Conservation (phyloP, 2,329 filamentous ascomycete genomes). For the Pestalotiopsis fici region DNA sequence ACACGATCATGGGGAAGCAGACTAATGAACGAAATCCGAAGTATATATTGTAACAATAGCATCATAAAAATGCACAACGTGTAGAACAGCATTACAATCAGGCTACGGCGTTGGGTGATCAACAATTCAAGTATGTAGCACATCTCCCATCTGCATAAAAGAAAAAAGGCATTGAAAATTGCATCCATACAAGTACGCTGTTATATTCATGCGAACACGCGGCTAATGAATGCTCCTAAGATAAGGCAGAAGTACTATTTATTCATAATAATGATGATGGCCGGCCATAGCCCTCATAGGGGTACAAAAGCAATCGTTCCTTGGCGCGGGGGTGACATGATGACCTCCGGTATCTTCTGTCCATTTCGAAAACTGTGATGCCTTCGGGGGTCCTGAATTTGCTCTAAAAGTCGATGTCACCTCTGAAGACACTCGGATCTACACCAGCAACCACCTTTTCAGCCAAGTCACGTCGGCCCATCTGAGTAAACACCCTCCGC, state of each 20-base stretch:
- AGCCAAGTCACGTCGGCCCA: constrained; percentile 85
- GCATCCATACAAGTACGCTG: not conserved
- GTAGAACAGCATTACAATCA: not conserved
- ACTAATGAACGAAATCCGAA: not conserved
- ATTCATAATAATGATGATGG: no score
- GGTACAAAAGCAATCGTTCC: no score
- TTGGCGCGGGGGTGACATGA: no score
- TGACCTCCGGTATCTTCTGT: no score
- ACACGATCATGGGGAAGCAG: not conserved
- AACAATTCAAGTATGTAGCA: not conserved
- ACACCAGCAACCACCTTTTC: constrained; percentile 88
- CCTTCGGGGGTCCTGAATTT: not conserved
- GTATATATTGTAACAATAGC: not conserved
- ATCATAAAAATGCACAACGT: not conserved
- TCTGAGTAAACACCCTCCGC: constrained; percentile 91
- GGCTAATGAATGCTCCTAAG: no score
- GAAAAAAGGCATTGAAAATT: not conserved
- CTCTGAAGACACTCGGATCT: constrained; percentile 85
- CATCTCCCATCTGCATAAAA: not conserved
- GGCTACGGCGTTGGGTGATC: not conserved
- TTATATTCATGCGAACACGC: no score
- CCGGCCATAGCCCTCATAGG: no score
- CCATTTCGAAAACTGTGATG: not conserved
- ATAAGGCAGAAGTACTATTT: no score
- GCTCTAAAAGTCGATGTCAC: constrained; percentile 80